Percentiles rank a stretch among this genome's conserved stretches.
Evolutionary conservation across 176 grass and related monocot genomes (phyloP).

Genomic region (Olyra latifolia): DNA sequence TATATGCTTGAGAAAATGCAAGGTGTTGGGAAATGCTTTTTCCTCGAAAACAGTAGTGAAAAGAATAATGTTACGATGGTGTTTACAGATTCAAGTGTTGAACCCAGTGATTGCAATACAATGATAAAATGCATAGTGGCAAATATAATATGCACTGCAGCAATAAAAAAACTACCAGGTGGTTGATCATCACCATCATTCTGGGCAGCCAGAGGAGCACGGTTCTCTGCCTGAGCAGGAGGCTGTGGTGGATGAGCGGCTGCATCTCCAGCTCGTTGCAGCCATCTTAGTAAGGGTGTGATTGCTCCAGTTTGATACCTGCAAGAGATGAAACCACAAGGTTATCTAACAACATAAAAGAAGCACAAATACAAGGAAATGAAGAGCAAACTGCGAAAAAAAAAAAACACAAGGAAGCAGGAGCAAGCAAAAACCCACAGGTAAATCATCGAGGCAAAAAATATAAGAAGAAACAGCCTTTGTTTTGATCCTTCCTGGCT

Average conservation of each 20-base stretch:
- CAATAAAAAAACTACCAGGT: slow-evolving; percentile 46
- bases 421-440: slow-evolving; percentile 54
- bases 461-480: slow-evolving; percentile 77
- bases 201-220: slow-evolving; percentile 42
- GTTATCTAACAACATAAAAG: slow-evolving; percentile 27
- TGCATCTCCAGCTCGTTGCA: slow-evolving; percentile 55
- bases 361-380: neutral
- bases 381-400: slow-evolving; percentile 11
- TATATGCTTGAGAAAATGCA: neutral
- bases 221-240: slow-evolving; percentile 52
- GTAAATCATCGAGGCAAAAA: slow-evolving; percentile 80
- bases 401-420: neutral
- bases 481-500: slow-evolving; percentile 86
- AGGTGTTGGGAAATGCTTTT: neutral
- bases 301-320: slow-evolving; percentile 91
- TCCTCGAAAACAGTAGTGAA: slow-evolving; percentile 9
- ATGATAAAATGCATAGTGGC: slow-evolving; percentile 3
- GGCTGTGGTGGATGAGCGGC: slow-evolving; percentile 60
- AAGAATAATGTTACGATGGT: neutral
- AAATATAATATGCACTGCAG: slow-evolving; percentile 5
- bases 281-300: slow-evolving; percentile 72
- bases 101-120: neutral
- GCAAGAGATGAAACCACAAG: slow-evolving; percentile 21
- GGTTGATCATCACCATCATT: slow-evolving; percentile 54
- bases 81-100: neutral